Base-by-base conservation (phyloP, 2,329 filamentous ascomycete genomes). In the Pochonia chlamydosporia region DNA sequence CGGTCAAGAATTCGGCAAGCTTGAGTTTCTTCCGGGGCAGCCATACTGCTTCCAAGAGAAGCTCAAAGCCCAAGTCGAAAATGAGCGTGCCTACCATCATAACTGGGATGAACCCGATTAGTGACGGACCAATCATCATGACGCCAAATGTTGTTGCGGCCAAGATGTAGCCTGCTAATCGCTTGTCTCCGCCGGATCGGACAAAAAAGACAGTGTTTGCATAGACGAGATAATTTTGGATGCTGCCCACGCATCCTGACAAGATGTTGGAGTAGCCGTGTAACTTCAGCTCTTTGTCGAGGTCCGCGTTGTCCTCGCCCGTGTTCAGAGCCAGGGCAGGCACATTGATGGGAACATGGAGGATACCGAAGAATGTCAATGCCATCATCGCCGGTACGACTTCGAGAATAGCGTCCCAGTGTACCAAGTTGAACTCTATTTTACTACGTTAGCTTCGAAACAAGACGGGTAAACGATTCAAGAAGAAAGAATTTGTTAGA, bases 171-270 rank as follows among this genome's bases (percentile, higher is more conserved):
- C 93, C 93, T 8, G 91, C 93, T 39, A 95, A 71, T 42, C 93
- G 84, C 58, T 82, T 91, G 61, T 95, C 82, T 18, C 92, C 93
- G 14, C 93, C 93, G 40, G 90, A 95, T 23, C 87, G 82, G 63
- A 97, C 95, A 66, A 99, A 97, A 48, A 99, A 82, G n/a, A 96
- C 80, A 53, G 90, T 96, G 63, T 99, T 99, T 49, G 92, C 92
- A 60, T 97, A 99, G 1, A 99, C 93, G 2, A 99, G 78, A 61
- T 99, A 99, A 64, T 99, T 99, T 67, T 95, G 78, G 49, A 99
- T 95, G 61, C 91, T 96, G 11, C 93, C 93, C 11, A 81, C 74
- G 52, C 85, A 80, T 3, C 93, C 93, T 8, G 92, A 97, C 10
- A 97, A 58, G 16, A 91, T 85, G 66, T 99, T 99, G 1, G 92